Evolutionary conservation across 192 early-diverging fungal species (phyloP).

Genomic region (Phycomyces blakesleeanus): DNA sequence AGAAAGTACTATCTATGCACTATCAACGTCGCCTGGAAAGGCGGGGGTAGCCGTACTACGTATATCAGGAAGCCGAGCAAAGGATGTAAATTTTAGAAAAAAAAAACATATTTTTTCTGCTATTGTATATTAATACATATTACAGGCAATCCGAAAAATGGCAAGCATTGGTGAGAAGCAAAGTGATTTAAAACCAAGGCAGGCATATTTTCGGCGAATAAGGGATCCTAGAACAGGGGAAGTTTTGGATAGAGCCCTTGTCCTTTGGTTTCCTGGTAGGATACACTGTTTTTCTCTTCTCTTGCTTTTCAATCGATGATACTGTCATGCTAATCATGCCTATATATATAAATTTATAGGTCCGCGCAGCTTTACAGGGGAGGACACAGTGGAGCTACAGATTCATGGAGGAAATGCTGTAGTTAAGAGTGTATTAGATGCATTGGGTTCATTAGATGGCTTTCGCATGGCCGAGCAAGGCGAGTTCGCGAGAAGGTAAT

Average conservation of each 20-base stretch:
- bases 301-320: too few relatives aligned
- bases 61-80: constrained; percentile 58
- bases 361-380: constrained; percentile 70
- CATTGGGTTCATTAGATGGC: constrained; percentile 41
- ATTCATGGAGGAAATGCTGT: constrained; percentile 74
- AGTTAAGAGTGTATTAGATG: constrained; percentile 48
- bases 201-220: constrained; percentile 42
- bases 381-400: constrained; percentile 73
- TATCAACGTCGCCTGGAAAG: constrained; percentile 70
- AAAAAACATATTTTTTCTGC: neutral
- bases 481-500: constrained; percentile 74
- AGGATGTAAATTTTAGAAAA: constrained; percentile 30
- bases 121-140: neutral
- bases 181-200: constrained; percentile 36
- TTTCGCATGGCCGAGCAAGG: constrained; percentile 70
- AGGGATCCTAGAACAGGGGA: constrained; percentile 38
- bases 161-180: constrained; percentile 18
- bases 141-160: constrained; percentile 27
- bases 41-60: constrained; percentile 76
- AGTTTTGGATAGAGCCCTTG: constrained; percentile 57
- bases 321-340: too few relatives aligned
- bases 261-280: constrained; percentile 56
- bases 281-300: too few relatives aligned
- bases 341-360: constrained; percentile 23
- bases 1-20: constrained; percentile 66